These are phyloP conservation scores for Candida hispaniensis DNA, from an alignment of 805 yeast species.

Conservation along the genomic window DNA sequence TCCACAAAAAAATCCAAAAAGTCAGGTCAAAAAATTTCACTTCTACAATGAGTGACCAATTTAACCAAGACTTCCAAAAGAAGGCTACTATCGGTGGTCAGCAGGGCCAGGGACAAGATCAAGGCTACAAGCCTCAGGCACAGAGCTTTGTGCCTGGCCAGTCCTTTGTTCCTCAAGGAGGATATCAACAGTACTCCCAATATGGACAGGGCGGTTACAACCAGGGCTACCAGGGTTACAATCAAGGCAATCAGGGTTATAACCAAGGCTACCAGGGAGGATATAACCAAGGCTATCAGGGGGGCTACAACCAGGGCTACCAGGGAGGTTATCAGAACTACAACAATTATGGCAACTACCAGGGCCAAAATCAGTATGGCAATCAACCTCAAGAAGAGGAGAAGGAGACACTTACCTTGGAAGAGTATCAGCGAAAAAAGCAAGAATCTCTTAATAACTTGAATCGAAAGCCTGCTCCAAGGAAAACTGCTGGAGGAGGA, in stretches of 20 bases:
- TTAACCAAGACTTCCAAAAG: constrained; percentile 28
- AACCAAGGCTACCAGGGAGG: constrained; percentile 21
- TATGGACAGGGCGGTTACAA: constrained; percentile 20
- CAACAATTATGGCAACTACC: constrained; percentile 15
- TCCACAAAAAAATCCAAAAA: no score
- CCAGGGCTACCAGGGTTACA: constrained; percentile 24
- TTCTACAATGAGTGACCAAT: constrained; percentile 23
- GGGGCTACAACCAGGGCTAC: constrained; percentile 10
- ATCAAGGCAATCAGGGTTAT: constrained; percentile 22
- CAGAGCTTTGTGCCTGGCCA: constrained; percentile 32
- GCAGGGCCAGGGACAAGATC: constrained; percentile 25
- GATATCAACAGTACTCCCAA: constrained; percentile 9
- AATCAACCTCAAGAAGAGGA: constrained; percentile 22
- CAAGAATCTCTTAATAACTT: constrained; percentile 17
- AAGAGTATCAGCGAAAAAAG: constrained; percentile 48
- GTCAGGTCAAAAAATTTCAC: no score
- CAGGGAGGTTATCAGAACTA: constrained; percentile 12
- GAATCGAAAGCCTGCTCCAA: constrained; percentile 16
- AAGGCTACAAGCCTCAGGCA: constrained; percentile 35
- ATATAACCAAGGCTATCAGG: constrained; percentile 1
- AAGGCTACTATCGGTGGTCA: constrained; percentile 25
- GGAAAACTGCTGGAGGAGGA: constrained; percentile 20
- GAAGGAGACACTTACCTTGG: constrained; percentile 58
- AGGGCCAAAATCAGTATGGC: constrained; percentile 9
- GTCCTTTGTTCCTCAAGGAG: constrained; percentile 19